Base-by-base conservation (phyloP, 352 stramenopile species). In the Pythium utonaiense region DNA sequence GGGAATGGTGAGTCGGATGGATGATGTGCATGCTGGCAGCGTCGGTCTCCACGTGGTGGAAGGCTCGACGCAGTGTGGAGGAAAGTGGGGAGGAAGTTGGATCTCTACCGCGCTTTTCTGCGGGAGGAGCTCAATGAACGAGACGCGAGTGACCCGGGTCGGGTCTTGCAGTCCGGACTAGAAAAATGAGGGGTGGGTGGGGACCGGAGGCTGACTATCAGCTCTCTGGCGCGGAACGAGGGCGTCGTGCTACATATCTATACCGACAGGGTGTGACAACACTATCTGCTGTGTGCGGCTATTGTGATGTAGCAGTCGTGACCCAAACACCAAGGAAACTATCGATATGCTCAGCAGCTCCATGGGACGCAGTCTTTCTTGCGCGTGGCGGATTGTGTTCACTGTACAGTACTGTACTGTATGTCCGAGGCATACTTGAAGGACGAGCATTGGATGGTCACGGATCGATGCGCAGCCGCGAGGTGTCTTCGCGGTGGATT, bases 1-100 rank as follows among this genome's bases (percentile, higher is more conserved):
- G 28, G 28, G 42, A 19, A 3, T 24, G 4, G 9, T 21, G 31
- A 55, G 21, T 45, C 38, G 38, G 38, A 45, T 27, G 40, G 36
- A 38, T 34, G 49, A 56, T 57, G 51, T 22, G 22, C 51, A 27
- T 31, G 51, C 22, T 14, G 36, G 45, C 27, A 13, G 27, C 45
- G 45, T 34, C 45, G 48, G 48, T 41, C 28, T 62, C 60, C 45
- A 67, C 60, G 53, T 67, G 60, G 60, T 57, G 48, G 31, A 30
- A 40, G 9, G 25, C n/a, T 28, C 8, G 48, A 22, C 33, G 56
- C 28, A 41, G 49, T 6, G 9, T 27, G 17, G 49, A 42, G 9
- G 27, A 44, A n/a, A 47, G n/a, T 19, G 19, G 6, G 22, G n/a
- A 47, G 40, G 27, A 25, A 7, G 27, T 47, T 47, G 40, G 40